A percentile compares a stretch with the other conserved stretches of the same genome.
Conservation (phyloP, 305 asterid genomes). For the Solanum hybrid region DNA sequence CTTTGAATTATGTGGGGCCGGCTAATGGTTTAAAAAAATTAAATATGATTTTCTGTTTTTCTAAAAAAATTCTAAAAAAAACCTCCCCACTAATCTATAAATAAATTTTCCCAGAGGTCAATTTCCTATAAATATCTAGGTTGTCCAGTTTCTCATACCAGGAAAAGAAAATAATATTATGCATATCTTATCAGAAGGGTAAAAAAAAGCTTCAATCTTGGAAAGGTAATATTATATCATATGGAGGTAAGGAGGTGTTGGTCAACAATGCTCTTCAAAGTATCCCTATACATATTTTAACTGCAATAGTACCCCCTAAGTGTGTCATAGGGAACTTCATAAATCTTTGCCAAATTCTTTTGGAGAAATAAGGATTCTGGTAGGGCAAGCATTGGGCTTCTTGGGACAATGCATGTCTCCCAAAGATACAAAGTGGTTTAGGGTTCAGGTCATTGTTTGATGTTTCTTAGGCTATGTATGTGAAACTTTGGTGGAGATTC, state of each 20-base stretch:
- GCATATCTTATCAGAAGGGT: background rate
- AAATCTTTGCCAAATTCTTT: too few relatives aligned
- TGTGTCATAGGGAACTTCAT: too few relatives aligned
- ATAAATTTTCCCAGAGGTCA: background rate
- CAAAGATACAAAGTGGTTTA: too few relatives aligned
- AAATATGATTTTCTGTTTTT: too few relatives aligned
- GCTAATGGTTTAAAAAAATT: background rate
- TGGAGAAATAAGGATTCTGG: too few relatives aligned
- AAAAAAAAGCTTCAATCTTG: background rate
- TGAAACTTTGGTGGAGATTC: too few relatives aligned
- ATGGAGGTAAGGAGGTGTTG: background rate
- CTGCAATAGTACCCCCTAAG: too few relatives aligned
- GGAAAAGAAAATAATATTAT: too few relatives aligned
- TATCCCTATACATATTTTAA: background rate
- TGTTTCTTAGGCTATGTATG: too few relatives aligned
- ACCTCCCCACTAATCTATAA: background rate
- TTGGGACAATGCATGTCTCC: too few relatives aligned
- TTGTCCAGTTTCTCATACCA: background rate
- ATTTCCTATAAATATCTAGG: background rate
- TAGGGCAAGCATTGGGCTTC: too few relatives aligned
- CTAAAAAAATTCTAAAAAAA: fast-evolving
- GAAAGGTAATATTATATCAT: background rate
- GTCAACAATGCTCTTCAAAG: background rate
- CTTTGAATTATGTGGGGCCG: background rate
- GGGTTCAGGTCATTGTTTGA: too few relatives aligned